These are phyloP conservation scores for Wickerhamiella infanticola DNA, from an alignment of 1,139 yeast genomes.

Conservation along the genomic window DNA sequence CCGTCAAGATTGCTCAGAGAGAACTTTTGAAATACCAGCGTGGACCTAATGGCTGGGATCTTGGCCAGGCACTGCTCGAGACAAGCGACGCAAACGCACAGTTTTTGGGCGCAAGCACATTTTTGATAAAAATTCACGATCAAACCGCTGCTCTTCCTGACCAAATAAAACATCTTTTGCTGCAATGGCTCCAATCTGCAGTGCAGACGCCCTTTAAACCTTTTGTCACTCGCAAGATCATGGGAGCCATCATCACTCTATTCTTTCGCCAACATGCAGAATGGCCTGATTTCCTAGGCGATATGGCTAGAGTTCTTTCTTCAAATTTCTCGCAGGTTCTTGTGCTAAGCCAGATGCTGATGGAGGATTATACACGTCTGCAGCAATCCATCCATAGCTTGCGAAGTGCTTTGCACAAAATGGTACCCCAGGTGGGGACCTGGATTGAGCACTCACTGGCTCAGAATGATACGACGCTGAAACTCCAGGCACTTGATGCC, in stretches of 20 bases:
- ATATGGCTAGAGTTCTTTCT: constrained; percentile 10
- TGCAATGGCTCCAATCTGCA: constrained; percentile 15
- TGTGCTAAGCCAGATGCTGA: constrained; percentile 10
- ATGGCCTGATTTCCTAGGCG: constrained; percentile 20
- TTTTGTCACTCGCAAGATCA: constrained; percentile 23
- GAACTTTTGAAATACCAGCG: constrained; percentile 35
- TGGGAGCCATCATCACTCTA: constrained; percentile 20
- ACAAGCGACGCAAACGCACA: constrained; percentile 30
- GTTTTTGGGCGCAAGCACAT: constrained; percentile 50
- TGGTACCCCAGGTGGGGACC: constrained; percentile 4
- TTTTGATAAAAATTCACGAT: constrained; percentile 33
- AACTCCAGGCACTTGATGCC: constrained; percentile 5
- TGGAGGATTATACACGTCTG: constrained; percentile 10
- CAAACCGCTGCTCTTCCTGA: constrained; percentile 7
- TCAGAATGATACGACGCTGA: background rate
- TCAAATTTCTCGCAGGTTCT: constrained; percentile 1
- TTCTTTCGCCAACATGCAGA: constrained; percentile 20
- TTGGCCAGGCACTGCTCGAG: constrained; percentile 33
- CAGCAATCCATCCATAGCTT: constrained; percentile 5
- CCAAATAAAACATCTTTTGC: constrained; percentile 17
- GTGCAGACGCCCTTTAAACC: constrained; percentile 12
- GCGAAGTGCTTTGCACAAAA: constrained; percentile 9
- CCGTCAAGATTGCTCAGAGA: constrained; percentile 27
- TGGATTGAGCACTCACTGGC: background rate
- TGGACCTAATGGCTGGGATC: constrained; percentile 33